Conservation (phyloP, 106 monocot genomes). For the Acorus gramineus region DNA sequence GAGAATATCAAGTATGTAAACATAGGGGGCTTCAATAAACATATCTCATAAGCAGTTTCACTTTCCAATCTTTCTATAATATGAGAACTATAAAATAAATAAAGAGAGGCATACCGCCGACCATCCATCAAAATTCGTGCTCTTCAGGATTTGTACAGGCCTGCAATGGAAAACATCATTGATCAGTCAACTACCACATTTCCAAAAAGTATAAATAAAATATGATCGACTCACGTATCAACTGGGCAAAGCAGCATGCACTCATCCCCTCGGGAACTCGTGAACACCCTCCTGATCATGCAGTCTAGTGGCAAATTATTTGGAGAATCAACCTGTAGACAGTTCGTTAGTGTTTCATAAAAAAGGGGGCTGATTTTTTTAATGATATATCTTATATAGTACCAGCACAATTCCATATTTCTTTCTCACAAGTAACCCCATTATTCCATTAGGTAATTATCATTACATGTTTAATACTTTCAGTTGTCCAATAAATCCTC, state of each 20-base stretch:
- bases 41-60: no score
- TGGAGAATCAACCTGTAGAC: conserved; percentile 68
- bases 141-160: conserved; percentile 92
- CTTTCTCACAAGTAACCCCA: no score
- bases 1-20: no score
- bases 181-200: background rate
- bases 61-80: background rate
- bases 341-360: no score
- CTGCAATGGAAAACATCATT: conserved; percentile 32
- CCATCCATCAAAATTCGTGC: conserved; percentile 92
- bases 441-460: no score
- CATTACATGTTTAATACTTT: no score
- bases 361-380: background rate
- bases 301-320: conserved; percentile 86
- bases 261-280: conserved; percentile 68
- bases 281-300: conserved; percentile 81
- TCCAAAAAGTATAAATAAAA: background rate
- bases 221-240: conserved; percentile 53
- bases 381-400: background rate
- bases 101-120: conserved; percentile 60
- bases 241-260: conserved; percentile 97
- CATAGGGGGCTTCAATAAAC: no score
- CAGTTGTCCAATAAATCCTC: no score
- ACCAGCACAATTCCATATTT: background rate
- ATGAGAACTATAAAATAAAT: background rate